Conservation (phyloP, 331 rosid genomes). For the Acacia concinna region DNA sequence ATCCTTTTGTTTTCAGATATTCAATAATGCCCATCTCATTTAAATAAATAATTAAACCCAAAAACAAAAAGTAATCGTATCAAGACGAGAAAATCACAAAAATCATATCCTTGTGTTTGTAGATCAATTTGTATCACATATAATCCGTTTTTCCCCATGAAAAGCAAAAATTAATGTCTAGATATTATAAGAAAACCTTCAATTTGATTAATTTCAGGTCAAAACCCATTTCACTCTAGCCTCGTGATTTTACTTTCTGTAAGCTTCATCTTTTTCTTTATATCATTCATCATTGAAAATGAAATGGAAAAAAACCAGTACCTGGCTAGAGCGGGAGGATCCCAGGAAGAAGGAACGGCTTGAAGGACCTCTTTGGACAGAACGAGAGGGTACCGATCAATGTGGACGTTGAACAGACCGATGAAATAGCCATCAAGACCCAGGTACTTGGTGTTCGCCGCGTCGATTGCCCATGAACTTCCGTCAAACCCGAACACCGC, state of each 20-base stretch:
- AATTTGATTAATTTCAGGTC: background rate
- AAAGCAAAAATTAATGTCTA: background rate
- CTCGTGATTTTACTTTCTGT: background rate
- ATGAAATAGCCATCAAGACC: slow-evolving; percentile 69
- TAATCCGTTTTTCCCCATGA: background rate
- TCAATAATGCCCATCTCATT: background rate
- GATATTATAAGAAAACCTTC: background rate
- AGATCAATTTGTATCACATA: background rate
- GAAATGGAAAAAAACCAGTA: background rate
- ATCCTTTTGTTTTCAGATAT: background rate
- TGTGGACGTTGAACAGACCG: slow-evolving; percentile 56
- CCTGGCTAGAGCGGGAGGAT: slow-evolving; percentile 88
- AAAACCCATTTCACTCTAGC: background rate
- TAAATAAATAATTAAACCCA: background rate
- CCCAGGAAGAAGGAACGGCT: slow-evolving; percentile 84
- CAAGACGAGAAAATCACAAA: background rate
- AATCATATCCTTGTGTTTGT: background rate
- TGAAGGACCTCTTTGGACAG: slow-evolving; percentile 55
- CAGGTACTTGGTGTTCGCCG: slow-evolving; percentile 55
- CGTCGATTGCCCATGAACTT: slow-evolving; percentile 72
- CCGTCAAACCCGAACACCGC: slow-evolving; percentile 67
- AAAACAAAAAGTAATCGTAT: background rate
- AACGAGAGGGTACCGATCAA: slow-evolving; percentile 66
- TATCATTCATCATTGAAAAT: background rate
- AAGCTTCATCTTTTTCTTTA: background rate